phyloP scores from a whole-genome alignment of 2,329 filamentous ascomycete species.

The Onygenales sp. region DNA sequence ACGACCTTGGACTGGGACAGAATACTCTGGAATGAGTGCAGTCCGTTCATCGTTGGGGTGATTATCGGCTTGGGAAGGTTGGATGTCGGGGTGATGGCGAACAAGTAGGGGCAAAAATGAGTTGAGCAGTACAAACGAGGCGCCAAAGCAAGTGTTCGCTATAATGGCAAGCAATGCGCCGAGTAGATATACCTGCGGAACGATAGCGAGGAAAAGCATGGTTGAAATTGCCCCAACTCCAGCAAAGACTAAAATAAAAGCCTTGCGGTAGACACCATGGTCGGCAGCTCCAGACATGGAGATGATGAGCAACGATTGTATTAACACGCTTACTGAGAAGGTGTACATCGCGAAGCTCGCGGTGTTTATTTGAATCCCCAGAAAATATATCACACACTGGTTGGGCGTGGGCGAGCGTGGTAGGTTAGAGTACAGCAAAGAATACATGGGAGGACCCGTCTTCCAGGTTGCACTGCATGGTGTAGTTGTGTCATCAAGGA shows the following conservation, averaged over 20 bases:
- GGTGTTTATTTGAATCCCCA: conserved; percentile 74
- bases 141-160: conserved; percentile 88
- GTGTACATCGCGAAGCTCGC: conserved; percentile 54
- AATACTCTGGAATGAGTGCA: neutral
- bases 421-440: conserved; percentile 7
- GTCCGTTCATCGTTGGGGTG: neutral
- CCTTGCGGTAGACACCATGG: conserved; percentile 86
- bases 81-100: conserved; percentile 61
- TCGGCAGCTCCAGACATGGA: conserved; percentile 95
- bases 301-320: conserved; percentile 85
- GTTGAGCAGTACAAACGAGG: conserved; percentile 90
- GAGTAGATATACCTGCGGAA: conserved; percentile 65
- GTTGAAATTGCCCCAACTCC: conserved; percentile 70
- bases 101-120: conserved; percentile 90
- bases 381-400: conserved; percentile 73
- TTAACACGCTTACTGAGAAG: conserved; percentile 81
- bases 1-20: neutral
- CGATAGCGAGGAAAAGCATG: conserved; percentile 78
- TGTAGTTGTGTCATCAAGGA: conserved; percentile 64
- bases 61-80: conserved; percentile 17
- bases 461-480: conserved; percentile 63
- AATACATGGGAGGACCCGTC: conserved; percentile 13
- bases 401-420: conserved; percentile 27
- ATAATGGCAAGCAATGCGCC: conserved; percentile 78
- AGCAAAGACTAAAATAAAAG: conserved; percentile 74